Evolutionary conservation across 2,329 filamentous ascomycete genomes (phyloP).

Genomic region (Nemania diffusa): DNA sequence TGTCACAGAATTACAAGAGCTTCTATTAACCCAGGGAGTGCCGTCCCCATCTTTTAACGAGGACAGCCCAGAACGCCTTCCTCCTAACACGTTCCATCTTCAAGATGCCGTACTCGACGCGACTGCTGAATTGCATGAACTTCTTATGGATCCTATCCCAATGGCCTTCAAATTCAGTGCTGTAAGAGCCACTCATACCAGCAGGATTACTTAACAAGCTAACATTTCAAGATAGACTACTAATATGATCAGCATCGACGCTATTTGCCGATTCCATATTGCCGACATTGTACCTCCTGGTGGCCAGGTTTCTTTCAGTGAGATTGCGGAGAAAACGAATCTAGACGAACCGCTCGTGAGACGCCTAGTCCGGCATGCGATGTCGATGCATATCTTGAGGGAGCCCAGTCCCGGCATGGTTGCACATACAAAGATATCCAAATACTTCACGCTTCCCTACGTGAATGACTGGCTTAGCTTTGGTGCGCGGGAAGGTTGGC

Average conservation of each 20-base stretch:
- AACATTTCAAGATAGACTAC: slow-evolving; percentile 31
- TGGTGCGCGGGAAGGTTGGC: slow-evolving; percentile 38
- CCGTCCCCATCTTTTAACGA: slow-evolving; percentile 38
- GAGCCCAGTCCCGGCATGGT: slow-evolving; percentile 47
- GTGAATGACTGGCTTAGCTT: slow-evolving; percentile 35
- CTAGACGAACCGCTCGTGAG: slow-evolving; percentile 39
- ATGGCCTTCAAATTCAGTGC: slow-evolving; percentile 36
- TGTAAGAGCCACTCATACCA: slow-evolving; percentile 29
- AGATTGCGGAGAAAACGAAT: slow-evolving; percentile 36
- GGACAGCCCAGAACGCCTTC: slow-evolving; percentile 33
- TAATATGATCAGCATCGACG: slow-evolving; percentile 40
- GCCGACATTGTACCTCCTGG: slow-evolving; percentile 42
- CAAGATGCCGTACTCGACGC: slow-evolving; percentile 39
- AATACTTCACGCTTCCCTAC: slow-evolving; percentile 31
- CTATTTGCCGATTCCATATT: slow-evolving; percentile 46
- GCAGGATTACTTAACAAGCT: slow-evolving; percentile 17
- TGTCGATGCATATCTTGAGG: slow-evolving; percentile 46
- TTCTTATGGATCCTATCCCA: slow-evolving; percentile 63
- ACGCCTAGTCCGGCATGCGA: slow-evolving; percentile 47
- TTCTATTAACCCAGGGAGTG: slow-evolving; percentile 32
- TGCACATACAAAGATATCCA: slow-evolving; percentile 45
- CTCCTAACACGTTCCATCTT: slow-evolving; percentile 26
- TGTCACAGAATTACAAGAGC: slow-evolving; percentile 31
- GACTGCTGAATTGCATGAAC: slow-evolving; percentile 39
- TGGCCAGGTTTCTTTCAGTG: slow-evolving; percentile 35